phyloP scores from a whole-genome alignment of 441 rosid genomes.

The Croton laevigatus region DNA sequence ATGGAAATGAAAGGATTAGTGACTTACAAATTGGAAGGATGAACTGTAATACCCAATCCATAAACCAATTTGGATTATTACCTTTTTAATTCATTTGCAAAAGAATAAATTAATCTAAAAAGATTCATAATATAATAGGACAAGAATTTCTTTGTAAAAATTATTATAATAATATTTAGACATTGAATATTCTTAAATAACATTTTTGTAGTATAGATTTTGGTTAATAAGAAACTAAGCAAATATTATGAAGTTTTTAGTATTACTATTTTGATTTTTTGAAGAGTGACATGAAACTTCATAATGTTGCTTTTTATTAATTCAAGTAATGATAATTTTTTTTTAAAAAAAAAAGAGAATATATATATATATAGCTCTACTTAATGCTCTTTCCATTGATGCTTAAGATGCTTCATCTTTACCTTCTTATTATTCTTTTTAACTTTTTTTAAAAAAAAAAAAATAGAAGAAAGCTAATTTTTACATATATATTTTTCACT shows the following conservation, averaged over 20 bases:
- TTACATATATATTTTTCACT: constrained; percentile 2
- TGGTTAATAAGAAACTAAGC: no score
- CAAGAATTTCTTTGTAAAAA: no score
- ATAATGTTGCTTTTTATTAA: constrained; percentile 34
- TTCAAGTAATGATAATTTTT: constrained; percentile 19
- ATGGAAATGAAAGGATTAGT: constrained; percentile 19
- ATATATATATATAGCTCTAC: constrained; percentile 17
- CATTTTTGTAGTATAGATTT: no score
- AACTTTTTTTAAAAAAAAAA: no score
- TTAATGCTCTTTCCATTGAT: constrained; percentile 37
- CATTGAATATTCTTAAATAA: no score
- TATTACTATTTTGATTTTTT: no score
- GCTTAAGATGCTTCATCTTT: constrained; percentile 31
- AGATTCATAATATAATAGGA: no score
- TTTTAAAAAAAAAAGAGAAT: not conserved
- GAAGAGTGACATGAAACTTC: constrained; percentile 22
- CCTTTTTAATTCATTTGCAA: no score
- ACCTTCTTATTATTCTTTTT: constrained; percentile 23
- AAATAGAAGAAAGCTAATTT: not conserved
- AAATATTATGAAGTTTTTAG: no score
- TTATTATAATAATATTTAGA: no score
- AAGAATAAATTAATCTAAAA: no score
- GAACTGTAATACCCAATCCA: constrained; percentile 9
- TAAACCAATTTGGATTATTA: no score
- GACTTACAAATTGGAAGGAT: constrained; percentile 49